Base-by-base conservation (phyloP, 345 rosid species). In the Passiflora organensis region DNA sequence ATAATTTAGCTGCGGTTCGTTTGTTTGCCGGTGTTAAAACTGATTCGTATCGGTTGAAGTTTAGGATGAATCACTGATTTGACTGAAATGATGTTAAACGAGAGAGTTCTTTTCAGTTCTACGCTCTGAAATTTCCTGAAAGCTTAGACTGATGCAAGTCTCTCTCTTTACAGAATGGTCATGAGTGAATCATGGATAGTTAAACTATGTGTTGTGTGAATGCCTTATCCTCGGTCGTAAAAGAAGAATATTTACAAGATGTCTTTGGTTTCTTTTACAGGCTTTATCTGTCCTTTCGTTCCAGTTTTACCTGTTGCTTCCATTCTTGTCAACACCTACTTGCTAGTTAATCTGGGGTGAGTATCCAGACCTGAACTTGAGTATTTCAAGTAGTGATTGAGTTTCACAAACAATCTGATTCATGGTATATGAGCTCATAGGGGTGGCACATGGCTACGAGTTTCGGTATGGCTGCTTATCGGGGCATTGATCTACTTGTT, bases 361-460 rank as follows among this genome's bases (percentile, higher is more conserved):
- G 84, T 66, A 50, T 55, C 16, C 49, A 20, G n/a, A 5, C 14
- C 20, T 1, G 4, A 11, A 48, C 12, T 8, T 5, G 11, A 2
- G 5, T 11, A 5, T 48, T 14, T 20, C 16, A 28, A 2, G 34
- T 2, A 28, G 34, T 28, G 8, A 28, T 28, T 28, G 5, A 28
- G 34, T 28, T 28, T 28, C 34, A 8, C 5, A 13, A 39, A 28
- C 32, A n/a, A 14, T 32, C 16, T 19, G 21, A n/a, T 6, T 13
- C n/a, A 38, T 23, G 5, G 5, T 28, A 13, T 20, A 1, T 43
- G 36, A 50, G 39, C 17, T 21, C 43, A 36, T 71, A 88, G 96
- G 42, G 45, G 68, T 46, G 81, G 67, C 5, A 85, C 94, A 17
- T 89, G 91, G 96, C 75, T 75, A 41, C 82, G 95, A 48, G 95